These are phyloP conservation scores for Tetraselmis striata DNA, from an alignment of 139 green algal genomes.

Conservation along the genomic window DNA sequence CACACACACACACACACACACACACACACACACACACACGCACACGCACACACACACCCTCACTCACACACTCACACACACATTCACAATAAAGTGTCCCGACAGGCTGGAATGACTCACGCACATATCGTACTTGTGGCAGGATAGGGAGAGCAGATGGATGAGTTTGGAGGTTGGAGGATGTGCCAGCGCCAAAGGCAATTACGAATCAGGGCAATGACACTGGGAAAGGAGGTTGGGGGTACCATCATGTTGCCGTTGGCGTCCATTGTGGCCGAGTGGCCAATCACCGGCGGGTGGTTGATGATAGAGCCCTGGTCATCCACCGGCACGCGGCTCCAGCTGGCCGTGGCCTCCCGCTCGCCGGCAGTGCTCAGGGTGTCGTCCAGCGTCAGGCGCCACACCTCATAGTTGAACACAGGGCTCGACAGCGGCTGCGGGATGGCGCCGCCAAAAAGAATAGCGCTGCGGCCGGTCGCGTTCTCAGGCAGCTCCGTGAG, in stretches of 20 bases:
- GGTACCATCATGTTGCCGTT: background rate
- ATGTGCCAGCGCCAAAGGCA: too few relatives aligned
- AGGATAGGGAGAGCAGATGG: too few relatives aligned
- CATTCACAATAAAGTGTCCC: too few relatives aligned
- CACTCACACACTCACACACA: too few relatives aligned
- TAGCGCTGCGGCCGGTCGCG: background rate
- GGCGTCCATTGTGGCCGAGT: background rate
- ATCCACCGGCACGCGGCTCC: background rate
- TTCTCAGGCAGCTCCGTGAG: background rate
- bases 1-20: too few relatives aligned
- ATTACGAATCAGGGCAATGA: too few relatives aligned
- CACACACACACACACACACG: too few relatives aligned
- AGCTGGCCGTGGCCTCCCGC: background rate
- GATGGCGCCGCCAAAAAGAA: background rate
- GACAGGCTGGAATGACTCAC: too few relatives aligned
- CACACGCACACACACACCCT: too few relatives aligned
- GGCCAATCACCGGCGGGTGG: background rate
- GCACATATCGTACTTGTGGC: too few relatives aligned
- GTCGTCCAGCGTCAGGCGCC: background rate
- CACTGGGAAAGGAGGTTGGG: background rate
- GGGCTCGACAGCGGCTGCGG: background rate
- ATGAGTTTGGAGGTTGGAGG: too few relatives aligned
- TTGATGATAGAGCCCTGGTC: background rate
- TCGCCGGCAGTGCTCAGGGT: background rate
- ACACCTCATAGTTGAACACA: background rate